A percentile compares a stretch with the other conserved stretches of the same genome.
These are phyloP conservation scores for Somion occarium DNA, from an alignment of 1,284 basidiomycete species.

Conservation along the genomic window DNA sequence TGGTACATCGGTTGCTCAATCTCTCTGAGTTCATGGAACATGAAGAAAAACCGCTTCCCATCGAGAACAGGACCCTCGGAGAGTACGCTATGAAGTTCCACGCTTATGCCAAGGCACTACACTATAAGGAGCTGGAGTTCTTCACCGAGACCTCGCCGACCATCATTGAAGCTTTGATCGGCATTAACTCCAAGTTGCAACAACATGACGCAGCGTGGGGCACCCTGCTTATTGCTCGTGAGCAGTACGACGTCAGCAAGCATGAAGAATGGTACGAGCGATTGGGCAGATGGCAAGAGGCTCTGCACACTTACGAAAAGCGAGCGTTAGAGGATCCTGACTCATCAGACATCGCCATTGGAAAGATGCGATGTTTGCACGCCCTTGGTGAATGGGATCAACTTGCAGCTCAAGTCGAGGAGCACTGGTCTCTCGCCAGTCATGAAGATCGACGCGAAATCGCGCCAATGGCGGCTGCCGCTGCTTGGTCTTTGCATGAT, in stretches of 20 bases:
- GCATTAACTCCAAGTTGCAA: conserved; percentile 96
- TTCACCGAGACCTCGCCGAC: conserved; percentile 86
- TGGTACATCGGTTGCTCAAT: conserved; percentile 92
- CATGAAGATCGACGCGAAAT: conserved; percentile 88
- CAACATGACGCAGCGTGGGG: conserved; percentile 97
- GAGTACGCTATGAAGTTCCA: conserved; percentile 93
- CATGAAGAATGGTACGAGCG: conserved; percentile 99
- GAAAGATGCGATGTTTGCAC: conserved; percentile 94
- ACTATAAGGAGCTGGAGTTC: conserved; percentile 99
- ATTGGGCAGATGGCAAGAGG: conserved; percentile 95
- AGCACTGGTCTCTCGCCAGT: conserved; percentile 83
- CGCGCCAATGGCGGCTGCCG: conserved; percentile 95
- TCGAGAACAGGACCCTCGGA: conserved; percentile 90
- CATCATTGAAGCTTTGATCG: conserved; percentile 93
- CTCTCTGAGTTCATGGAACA: conserved; percentile 99
- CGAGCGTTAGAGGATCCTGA: conserved; percentile 68
- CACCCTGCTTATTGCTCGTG: conserved; percentile 83
- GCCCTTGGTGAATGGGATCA: conserved; percentile 98
- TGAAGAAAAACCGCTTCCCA: conserved; percentile 94
- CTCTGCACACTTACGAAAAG: conserved; percentile 83
- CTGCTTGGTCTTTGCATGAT: conserved; percentile 94
- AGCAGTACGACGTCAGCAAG: conserved; percentile 81
- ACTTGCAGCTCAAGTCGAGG: conserved; percentile 83
- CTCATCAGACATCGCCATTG: conserved; percentile 73
- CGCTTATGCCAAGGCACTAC: conserved; percentile 96